A percentile compares a stretch with the other conserved stretches of the same genome.
phyloP scores from a whole-genome alignment of 2,329 filamentous ascomycete species.

The Aspergillus bombycis region DNA sequence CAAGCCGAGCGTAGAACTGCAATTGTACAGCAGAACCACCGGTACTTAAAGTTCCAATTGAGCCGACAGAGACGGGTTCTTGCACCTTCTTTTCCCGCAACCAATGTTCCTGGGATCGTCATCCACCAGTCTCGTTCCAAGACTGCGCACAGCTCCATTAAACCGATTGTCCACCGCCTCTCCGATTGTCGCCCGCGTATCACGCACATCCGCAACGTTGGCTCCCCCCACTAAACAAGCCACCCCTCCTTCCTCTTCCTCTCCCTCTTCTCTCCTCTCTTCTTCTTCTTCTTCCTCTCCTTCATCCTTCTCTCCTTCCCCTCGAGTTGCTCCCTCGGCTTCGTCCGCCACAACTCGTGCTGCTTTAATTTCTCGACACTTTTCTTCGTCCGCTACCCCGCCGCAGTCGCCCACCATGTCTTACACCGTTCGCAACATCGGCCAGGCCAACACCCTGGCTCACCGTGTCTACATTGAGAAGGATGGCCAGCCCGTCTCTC shows the following conservation, averaged over 20 bases:
- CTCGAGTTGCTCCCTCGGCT: constrained; percentile 23
- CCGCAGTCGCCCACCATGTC: constrained; percentile 39
- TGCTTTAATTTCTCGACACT: constrained; percentile 52
- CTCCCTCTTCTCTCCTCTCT: constrained; percentile 19
- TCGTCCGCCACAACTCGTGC: constrained; percentile 37
- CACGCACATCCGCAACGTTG: constrained; percentile 43
- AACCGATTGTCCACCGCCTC: constrained; percentile 42
- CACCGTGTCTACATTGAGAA: constrained; percentile 98
- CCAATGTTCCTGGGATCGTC: constrained; percentile 15
- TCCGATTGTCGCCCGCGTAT: constrained; percentile 29
- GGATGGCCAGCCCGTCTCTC: constrained; percentile 89
- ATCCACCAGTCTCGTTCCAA: constrained; percentile 5
- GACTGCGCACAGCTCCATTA: constrained; percentile 30
- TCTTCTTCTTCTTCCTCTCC: constrained; percentile 29
- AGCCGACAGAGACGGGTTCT: background rate
- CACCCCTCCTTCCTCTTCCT: constrained; percentile 32
- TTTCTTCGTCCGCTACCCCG: constrained; percentile 44
- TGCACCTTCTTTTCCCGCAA: background rate
- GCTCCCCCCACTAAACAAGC: constrained; percentile 44
- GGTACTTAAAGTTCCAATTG: constrained; percentile 3
- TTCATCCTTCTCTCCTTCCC: constrained; percentile 17
- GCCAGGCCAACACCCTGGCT: constrained; percentile 87
- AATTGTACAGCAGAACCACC: background rate
- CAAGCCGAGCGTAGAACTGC: background rate
- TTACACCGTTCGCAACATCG: constrained; percentile 85